Base-by-base conservation (phyloP, 768 basidiomycete genomes). In the Paxillus involutus region DNA sequence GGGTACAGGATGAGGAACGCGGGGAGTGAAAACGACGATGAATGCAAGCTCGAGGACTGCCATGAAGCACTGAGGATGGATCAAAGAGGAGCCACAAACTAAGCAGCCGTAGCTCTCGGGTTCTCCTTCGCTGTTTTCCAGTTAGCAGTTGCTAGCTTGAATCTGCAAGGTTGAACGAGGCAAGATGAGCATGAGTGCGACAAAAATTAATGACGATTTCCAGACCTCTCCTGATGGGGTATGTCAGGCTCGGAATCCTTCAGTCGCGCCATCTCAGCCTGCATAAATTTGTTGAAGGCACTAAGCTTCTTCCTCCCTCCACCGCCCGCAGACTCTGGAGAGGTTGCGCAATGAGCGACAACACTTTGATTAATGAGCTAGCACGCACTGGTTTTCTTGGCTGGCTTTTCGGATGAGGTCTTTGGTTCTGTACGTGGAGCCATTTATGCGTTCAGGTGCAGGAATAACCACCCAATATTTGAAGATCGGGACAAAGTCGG, bases 281-380 rank as follows among this genome's bases (percentile, higher is more conserved):
- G 83, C 87, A 90, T 76, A 68, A 86, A 92, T 68, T 85, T 88
- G 68, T 91, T 91, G 73, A 88, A 92, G 13, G 81, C 79, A 35
- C 84, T 84, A 44, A 89, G 74, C 69, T 81, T 81, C 68, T 79
- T 89, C 69, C 77, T 80, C 64, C 73, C 73, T 17, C 80, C 78
- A 16, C 73, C 72, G 36, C 73, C 74, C 35, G 80, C 73, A 14
- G 83, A 81, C 67, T 81, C 84, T 67, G 81, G 59, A 42, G 48
- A 19, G 17, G 39, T 43, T 53, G 51, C 40, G 58, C 65, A 39
- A 65, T 52, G 43, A 36, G 41, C 37, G 39, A 30, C 55, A 57
- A 53, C 57, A 66, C 58, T 51, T 46, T 24, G 35, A 56, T 5
- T 39, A 50, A 35, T 51, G 43, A 24, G 57, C 53, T 45, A 30